These are phyloP conservation scores for Ceratonia siliqua DNA, from an alignment of 306 rosid genomes.

Conservation along the genomic window DNA sequence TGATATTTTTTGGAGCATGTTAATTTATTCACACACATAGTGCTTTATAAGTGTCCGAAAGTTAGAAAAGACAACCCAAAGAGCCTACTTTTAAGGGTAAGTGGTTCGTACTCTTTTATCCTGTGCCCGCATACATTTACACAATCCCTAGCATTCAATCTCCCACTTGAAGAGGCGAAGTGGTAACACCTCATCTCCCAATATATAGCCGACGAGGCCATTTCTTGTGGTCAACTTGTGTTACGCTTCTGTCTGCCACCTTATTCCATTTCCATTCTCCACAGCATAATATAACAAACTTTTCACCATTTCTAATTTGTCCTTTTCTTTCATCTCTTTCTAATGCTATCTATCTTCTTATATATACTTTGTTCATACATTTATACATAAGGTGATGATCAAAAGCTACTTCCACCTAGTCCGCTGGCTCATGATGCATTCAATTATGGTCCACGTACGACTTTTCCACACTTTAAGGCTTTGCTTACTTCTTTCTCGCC, in stretches of 20 bases:
- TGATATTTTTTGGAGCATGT: too few species aligned
- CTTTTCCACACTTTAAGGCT: too few species aligned
- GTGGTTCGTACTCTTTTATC: background rate
- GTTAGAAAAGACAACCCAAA: background rate
- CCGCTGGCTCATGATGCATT: too few species aligned
- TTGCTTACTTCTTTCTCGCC: too few species aligned
- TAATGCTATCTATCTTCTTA: background rate
- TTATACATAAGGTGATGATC: too few species aligned
- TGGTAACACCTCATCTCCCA: conserved; percentile 14
- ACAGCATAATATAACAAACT: background rate
- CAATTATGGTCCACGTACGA: too few species aligned
- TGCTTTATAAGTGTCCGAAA: background rate
- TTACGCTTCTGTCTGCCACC: conserved; percentile 7
- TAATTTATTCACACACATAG: background rate
- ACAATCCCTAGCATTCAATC: background rate
- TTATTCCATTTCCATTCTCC: too few species aligned
- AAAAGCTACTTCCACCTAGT: too few species aligned
- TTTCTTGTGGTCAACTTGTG: conserved; percentile 5
- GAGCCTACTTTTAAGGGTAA: too few species aligned
- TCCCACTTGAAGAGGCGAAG: background rate
- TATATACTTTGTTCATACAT: too few species aligned
- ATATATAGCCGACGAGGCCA: background rate
- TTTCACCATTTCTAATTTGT: background rate
- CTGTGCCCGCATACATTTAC: background rate
- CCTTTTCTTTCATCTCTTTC: background rate